Conservation (phyloP, 129 eudicot species). For the Lactuca saligna region DNA sequence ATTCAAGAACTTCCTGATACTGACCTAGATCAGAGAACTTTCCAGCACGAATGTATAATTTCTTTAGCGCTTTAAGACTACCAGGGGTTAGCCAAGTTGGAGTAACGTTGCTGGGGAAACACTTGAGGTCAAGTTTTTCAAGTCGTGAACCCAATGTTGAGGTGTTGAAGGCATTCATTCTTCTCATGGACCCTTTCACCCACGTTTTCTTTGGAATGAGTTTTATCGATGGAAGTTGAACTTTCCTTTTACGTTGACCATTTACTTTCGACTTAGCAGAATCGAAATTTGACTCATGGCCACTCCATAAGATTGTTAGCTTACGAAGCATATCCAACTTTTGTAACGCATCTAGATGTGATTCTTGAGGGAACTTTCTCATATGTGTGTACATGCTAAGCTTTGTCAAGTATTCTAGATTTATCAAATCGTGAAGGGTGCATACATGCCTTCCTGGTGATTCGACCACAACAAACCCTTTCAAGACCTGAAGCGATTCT, state of each 20-base stretch:
- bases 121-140: conserved; percentile 48
- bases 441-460: conserved; percentile 9
- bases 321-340: conserved; percentile 26
- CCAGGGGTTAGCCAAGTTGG: conserved; percentile 41
- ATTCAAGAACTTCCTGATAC: conserved; percentile 9
- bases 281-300: background rate
- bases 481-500: conserved; percentile 40
- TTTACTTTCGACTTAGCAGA: background rate
- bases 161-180: conserved; percentile 21
- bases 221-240: background rate
- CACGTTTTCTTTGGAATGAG: background rate
- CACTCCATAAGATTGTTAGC: conserved; percentile 51
- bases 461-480: conserved; percentile 41
- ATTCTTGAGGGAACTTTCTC: conserved; percentile 29
- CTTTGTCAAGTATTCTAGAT: conserved; percentile 36
- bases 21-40: conserved; percentile 36
- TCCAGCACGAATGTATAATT: conserved; percentile 60
- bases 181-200: conserved; percentile 21
- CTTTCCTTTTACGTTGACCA: background rate
- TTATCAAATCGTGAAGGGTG: conserved; percentile 32
- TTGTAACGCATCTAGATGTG: conserved; percentile 29
- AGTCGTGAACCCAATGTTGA: conserved; percentile 20
- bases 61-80: conserved; percentile 32
- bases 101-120: conserved; percentile 32
- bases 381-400: conserved; percentile 45